Conservation (phyloP, 768 basidiomycete species). For the Xerocomellus amylosporus region DNA sequence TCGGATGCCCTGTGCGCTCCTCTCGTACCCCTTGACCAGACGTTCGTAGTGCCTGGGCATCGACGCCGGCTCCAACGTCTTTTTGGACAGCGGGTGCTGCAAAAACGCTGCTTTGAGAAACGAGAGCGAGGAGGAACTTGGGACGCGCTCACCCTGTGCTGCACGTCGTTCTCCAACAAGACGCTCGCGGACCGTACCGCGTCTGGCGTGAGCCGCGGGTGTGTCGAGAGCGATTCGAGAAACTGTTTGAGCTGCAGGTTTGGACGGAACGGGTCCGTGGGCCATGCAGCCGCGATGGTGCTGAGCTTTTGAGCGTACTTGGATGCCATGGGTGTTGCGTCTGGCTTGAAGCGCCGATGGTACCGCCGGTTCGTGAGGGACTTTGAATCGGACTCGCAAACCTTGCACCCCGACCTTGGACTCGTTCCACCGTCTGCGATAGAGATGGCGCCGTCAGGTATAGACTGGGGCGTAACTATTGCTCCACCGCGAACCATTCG, state of each 20-base stretch:
- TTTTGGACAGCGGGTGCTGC: conserved; percentile 66
- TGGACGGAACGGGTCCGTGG: conserved; percentile 71
- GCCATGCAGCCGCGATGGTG: conserved; percentile 61
- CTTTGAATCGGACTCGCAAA: conserved; percentile 23
- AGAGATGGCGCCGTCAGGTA: too few species aligned
- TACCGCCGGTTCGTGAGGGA: neutral
- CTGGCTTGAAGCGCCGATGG: too few species aligned
- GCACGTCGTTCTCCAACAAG: conserved; percentile 52
- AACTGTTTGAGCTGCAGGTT: conserved; percentile 70
- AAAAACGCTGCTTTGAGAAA: conserved; percentile 9
- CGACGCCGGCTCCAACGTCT: conserved; percentile 65
- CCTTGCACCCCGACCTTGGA: neutral
- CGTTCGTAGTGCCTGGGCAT: conserved; percentile 72
- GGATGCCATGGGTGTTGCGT: conserved; percentile 20
- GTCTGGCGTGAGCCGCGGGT: conserved; percentile 62
- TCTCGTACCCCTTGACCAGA: conserved; percentile 70
- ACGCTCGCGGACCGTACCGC: conserved; percentile 60
- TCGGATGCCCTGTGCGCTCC: conserved; percentile 71
- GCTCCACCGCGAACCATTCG: neutral
- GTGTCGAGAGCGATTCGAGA: conserved; percentile 59
- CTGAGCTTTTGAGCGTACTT: conserved; percentile 50
- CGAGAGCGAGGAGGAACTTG: neutral
- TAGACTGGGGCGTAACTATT: too few species aligned
- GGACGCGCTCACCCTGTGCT: conserved; percentile 48
- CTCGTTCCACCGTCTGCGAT: too few species aligned